Conservation (phyloP, 306 rosid genomes). For the Sechiopsis laciniata region DNA sequence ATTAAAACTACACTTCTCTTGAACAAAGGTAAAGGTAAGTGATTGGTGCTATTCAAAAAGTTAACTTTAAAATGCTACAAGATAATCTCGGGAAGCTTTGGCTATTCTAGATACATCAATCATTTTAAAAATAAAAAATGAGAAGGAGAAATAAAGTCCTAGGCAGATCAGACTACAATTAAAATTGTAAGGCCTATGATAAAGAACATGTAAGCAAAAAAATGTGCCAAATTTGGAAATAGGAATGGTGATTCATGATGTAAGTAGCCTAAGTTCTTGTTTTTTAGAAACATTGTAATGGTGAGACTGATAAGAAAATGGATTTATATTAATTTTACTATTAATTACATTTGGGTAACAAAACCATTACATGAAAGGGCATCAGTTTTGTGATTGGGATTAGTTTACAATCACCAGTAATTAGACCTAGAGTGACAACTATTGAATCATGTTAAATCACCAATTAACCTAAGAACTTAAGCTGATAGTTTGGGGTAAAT, state of each 20-base stretch:
- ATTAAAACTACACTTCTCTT: background rate
- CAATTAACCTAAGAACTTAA: no score
- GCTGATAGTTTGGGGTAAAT: no score
- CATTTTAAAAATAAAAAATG: no score
- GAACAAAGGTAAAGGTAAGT: background rate
- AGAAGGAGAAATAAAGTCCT: background rate
- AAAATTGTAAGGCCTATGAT: background rate
- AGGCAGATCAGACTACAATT: constrained; percentile 2
- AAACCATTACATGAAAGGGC: background rate
- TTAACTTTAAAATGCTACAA: constrained; percentile 4
- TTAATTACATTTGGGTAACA: background rate
- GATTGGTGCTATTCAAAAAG: background rate
- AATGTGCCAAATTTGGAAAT: constrained; percentile 1
- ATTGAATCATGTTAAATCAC: no score
- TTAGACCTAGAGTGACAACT: background rate
- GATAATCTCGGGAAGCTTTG: background rate
- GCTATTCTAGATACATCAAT: background rate
- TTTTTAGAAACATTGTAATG: background rate
- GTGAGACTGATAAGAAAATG: constrained; percentile 2
- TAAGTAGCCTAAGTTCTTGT: background rate
- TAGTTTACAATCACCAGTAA: background rate
- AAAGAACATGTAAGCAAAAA: background rate
- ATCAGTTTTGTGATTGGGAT: background rate
- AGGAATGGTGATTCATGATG: background rate
- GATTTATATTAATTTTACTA: background rate